Base-by-base conservation (phyloP, 345 rosid species). In the Alliaria petiolata region DNA sequence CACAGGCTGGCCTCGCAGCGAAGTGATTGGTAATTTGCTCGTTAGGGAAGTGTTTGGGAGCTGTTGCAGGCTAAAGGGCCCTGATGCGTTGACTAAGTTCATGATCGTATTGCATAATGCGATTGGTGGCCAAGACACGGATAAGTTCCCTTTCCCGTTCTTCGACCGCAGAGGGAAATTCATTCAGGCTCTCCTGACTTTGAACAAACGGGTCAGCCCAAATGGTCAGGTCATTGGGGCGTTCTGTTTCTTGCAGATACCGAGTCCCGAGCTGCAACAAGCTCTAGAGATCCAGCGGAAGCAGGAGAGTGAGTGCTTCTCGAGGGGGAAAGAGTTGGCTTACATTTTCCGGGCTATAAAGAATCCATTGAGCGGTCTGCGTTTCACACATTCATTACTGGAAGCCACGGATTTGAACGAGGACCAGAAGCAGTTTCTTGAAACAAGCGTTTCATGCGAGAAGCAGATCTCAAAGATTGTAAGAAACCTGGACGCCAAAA, bases 171-270 rank as follows among this genome's bases (percentile, higher is more conserved):
- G 75, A 51, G 96, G 92, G 47, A 85, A 86, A 60, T 81, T 73
- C 65, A 84, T 91, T 62, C 93, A 91, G 76, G 86, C 85, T 10
- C 95, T 91, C 50, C 74, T 95, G 78, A 95, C 99, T 14, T 91
- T 95, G 19, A 95, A 88, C 76, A 88, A 85, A 83, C 86, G 95
- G 78, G 78, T 84, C 50, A 83, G 82, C 64, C 71, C 82, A 71
- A 91, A 83, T 1, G 98, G 93, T 30, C 74, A 86, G 80, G 81
- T 84, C 61, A 80, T 83, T 26, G 99, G 97, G 42, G 99, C 93
- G 70, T 93, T 91, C 78, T 91, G 97, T 82, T 91, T 91, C 83
- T 74, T 95, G 88, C 99, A 91, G 82, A 88, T 89, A 72, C 90
- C 95, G n/a, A 95, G 95, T 82, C 87, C 83, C 0, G 96, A 95